Evolutionary conservation across 2,329 filamentous ascomycete species (phyloP), one percentile per base, ranked within the genome.

Genomic region (Clarireedia hainanense): DNA sequence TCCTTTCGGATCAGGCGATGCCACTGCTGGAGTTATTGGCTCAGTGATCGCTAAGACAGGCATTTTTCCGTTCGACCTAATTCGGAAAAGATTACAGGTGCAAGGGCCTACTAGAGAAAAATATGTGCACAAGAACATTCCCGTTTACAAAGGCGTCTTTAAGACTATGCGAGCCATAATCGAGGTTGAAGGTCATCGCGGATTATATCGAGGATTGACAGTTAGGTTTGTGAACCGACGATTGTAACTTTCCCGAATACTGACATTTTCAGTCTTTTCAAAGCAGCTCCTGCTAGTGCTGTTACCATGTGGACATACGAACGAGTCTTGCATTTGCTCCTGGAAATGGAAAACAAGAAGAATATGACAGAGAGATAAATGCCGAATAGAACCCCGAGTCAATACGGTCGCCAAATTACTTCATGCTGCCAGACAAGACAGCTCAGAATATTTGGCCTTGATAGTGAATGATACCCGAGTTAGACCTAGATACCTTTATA

Each of bases 31-130:
- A 5, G 77, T 94, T 3, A 60, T 88, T 2, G 91, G 91, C 0
- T 91, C 89, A 60, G 75, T 96, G 2, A 64, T 89, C 23, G 86
- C 90, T 45, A 99, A 99, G 74, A 95, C 91, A 34, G 83, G 81
- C 1, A 89, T 96, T 10, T 99, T 97, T 64, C 94, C 94, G 15
- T 77, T 99, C 24, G 94, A 99, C 69, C 83, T 96, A 27, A 89
- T 96, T 37, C 78, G 94, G 62, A 99, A 97, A 75, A 79, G 94
- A 47, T 79, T 99, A 63, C 94, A 99, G 73, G 91, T 99, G 3
- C 94, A 99, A 71, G 94, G 94, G 0, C 94, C 94, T 1, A 95
- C 88, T 58, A 78, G 91, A 59, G 73, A 73, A 39, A 77, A 77
- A 61, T 99, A 96, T 69, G 83, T 92, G 15, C 88, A 95, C 71